Conservation (phyloP, 1,284 basidiomycete genomes). For the Tylopilus sp. region DNA sequence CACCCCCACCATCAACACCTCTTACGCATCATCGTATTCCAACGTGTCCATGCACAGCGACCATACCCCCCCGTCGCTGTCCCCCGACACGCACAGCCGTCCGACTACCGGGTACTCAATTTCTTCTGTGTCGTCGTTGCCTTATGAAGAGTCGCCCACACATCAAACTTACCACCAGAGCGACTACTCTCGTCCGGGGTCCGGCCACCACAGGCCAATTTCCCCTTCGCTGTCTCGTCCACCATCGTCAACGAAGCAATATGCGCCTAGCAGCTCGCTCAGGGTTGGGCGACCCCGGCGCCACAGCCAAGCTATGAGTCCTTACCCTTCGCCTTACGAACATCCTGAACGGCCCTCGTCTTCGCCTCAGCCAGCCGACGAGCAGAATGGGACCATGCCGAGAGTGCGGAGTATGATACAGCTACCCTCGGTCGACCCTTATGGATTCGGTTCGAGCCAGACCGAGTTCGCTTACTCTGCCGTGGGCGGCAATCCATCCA, state of each 20-base stretch:
- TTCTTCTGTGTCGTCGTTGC: slow-evolving; percentile 68
- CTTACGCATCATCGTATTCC: slow-evolving; percentile 63
- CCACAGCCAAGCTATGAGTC: slow-evolving; percentile 79
- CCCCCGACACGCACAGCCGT: slow-evolving; percentile 65
- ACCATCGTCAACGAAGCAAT: slow-evolving; percentile 55
- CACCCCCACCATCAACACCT: slow-evolving; percentile 63
- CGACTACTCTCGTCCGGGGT: slow-evolving; percentile 62
- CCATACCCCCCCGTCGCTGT: slow-evolving; percentile 66
- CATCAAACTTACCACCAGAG: slow-evolving; percentile 52
- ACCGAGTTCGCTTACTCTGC: slow-evolving; percentile 77
- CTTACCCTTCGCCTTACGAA: slow-evolving; percentile 76
- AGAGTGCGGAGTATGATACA: slow-evolving; percentile 77
- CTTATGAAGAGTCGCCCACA: slow-evolving; percentile 57
- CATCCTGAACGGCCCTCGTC: slow-evolving; percentile 64
- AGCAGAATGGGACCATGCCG: slow-evolving; percentile 51
- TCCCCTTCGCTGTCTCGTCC: slow-evolving; percentile 60
- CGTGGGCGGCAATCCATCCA: slow-evolving; percentile 43
- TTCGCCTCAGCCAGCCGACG: slow-evolving; percentile 65
- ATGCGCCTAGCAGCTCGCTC: slow-evolving; percentile 47
- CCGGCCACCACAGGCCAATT: slow-evolving; percentile 62
- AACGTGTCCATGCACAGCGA: slow-evolving; percentile 62
- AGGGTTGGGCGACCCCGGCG: slow-evolving; percentile 67
- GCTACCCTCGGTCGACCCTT: slow-evolving; percentile 64
- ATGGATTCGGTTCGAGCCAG: slow-evolving; percentile 59
- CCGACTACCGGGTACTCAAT: slow-evolving; percentile 81